Base-by-base conservation (phyloP, 306 rosid species). In the Castanea sativa region DNA sequence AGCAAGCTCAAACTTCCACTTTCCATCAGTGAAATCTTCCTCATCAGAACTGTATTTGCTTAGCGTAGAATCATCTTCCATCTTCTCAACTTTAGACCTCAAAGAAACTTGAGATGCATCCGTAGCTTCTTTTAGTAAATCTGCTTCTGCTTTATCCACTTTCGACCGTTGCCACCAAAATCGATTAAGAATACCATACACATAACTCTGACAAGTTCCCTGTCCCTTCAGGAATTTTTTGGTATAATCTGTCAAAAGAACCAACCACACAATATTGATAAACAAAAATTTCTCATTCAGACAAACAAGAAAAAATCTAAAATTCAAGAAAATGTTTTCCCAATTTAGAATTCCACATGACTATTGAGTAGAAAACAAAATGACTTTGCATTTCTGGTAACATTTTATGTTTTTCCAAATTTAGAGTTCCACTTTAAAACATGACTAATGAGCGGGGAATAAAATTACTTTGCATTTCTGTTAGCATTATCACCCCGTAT, bases 1-100 rank as follows among this genome's bases (percentile, higher is more conserved):
- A 80, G 91, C 93, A 79, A 89, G 82, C 90, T 95, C 96, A 49
- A 87, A 67, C 83, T 87, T 90, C 90, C 91, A 86, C 71, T 89
- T 90, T 74, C 79, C 84, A 78, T 90, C 91, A 1, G 83, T 68
- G 38, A 83, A 68, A 81, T 87, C 87, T 75, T 92, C 97, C 55
- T 85, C 89, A 20, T 84, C 88, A 71, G 89, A 83, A 61, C 75
- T 75, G 69, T 75, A 87, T 57, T 83, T 84, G 49, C 85, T 73
- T 76, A 81, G 57, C 45, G 79, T 73, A 57, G 82, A 59, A 80
- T 68, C 81, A 30, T 81, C 70, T 29, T 51, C 84, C 10, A 21
- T 67, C 45, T 77, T 85, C 82, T 85, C 87, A 76, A 71, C 79
- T 74, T 75, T 73, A 12, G 84, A 82, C 61, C 79, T 85, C 33